These are phyloP conservation scores for Fusarium temperatum DNA, from an alignment of 2,329 filamentous ascomycete species.

Conservation along the genomic window DNA sequence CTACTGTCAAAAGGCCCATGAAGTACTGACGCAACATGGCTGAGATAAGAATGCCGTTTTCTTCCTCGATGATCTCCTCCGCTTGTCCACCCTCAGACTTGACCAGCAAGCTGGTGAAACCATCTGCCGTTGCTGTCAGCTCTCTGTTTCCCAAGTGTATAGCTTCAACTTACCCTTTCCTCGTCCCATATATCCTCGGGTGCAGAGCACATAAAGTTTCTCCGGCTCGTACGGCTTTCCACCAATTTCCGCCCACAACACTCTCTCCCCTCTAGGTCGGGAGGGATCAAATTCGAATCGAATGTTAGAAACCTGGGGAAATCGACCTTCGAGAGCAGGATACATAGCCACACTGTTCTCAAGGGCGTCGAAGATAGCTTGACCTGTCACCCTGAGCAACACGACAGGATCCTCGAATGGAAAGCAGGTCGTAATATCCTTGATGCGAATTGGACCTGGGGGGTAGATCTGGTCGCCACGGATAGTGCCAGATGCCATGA, in stretches of 20 bases:
- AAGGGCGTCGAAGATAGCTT: constrained; percentile 78
- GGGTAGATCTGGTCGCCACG: constrained; percentile 90
- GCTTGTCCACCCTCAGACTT: constrained; percentile 78
- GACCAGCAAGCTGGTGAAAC: constrained; percentile 80
- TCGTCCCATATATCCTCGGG: constrained; percentile 86
- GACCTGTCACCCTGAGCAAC: constrained; percentile 75
- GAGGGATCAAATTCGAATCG: constrained; percentile 75
- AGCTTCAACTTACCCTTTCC: constrained; percentile 67
- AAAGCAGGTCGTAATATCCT: constrained; percentile 88
- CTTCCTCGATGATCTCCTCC: constrained; percentile 83
- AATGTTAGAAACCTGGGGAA: constrained; percentile 89
- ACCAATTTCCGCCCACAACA: constrained; percentile 70
- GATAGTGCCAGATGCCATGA: constrained; percentile 88
- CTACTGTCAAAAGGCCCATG: constrained; percentile 82
- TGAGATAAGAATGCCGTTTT: constrained; percentile 87
- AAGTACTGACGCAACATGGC: constrained; percentile 92
- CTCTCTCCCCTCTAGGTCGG: constrained; percentile 66
- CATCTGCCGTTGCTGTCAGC: constrained; percentile 62
- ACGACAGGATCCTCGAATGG: constrained; percentile 93
- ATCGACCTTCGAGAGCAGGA: constrained; percentile 83
- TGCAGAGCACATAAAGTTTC: constrained; percentile 76
- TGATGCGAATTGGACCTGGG: constrained; percentile 78
- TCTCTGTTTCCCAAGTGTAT: not conserved
- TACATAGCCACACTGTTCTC: constrained; percentile 86
- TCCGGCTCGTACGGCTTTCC: constrained; percentile 69